These are phyloP conservation scores for Termitomyces sp. DNA, from an alignment of 768 basidiomycete species.

Conservation along the genomic window DNA sequence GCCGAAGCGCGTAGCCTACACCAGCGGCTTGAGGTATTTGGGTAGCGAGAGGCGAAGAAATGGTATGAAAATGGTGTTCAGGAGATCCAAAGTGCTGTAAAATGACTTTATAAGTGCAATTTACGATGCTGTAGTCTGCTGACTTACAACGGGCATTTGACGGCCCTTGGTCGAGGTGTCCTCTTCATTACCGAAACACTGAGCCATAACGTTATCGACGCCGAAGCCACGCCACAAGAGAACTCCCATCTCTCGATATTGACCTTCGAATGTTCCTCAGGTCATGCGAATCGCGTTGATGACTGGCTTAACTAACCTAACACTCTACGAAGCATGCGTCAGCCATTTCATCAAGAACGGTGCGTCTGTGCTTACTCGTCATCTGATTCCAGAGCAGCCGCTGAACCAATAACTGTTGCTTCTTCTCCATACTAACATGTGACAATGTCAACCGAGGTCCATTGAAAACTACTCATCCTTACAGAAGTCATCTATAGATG, in stretches of 20 bases:
- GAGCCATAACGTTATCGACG: slow-evolving; percentile 79
- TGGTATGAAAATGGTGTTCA: slow-evolving; percentile 85
- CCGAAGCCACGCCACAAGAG: slow-evolving; percentile 84
- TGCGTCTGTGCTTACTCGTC: slow-evolving; percentile 64
- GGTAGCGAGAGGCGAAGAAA: slow-evolving; percentile 89
- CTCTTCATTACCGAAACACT: slow-evolving; percentile 85
- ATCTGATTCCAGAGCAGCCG: slow-evolving; percentile 73
- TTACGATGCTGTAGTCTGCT: neutral
- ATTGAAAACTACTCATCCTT: slow-evolving; percentile 1
- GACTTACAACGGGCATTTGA: slow-evolving; percentile 87
- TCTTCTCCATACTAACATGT: slow-evolving; percentile 75
- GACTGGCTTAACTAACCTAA: slow-evolving; percentile 43
- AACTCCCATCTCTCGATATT: slow-evolving; percentile 93
- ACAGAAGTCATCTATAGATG: slow-evolving; percentile 69
- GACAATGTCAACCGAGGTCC: slow-evolving; percentile 1
- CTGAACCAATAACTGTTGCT: slow-evolving; percentile 84
- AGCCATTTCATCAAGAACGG: neutral
- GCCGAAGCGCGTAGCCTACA: slow-evolving; percentile 83
- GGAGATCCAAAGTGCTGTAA: slow-evolving; percentile 79
- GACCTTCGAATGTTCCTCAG: slow-evolving; percentile 39
- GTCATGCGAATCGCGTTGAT: neutral
- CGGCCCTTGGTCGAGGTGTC: slow-evolving; percentile 80
- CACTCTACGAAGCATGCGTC: slow-evolving; percentile 40
- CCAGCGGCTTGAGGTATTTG: slow-evolving; percentile 96
- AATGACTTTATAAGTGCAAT: slow-evolving; percentile 5